A percentile compares a stretch with the other conserved stretches of the same genome.
These are phyloP conservation scores for Monotropa hypopitys DNA, from an alignment of 179 eudicot species.

Conservation along the genomic window DNA sequence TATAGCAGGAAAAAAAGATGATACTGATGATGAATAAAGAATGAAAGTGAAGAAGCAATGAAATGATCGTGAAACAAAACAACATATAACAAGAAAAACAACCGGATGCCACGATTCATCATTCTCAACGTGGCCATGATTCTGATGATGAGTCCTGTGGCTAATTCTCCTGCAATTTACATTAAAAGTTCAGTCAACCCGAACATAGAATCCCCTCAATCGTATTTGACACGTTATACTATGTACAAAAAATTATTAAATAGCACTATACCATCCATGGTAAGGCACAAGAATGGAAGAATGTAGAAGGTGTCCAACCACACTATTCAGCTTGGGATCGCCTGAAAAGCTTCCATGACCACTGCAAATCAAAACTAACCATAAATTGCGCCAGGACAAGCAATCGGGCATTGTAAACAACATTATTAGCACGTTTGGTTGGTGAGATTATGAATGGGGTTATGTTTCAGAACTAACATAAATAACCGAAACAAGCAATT, in stretches of 20 bases:
- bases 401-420: background rate
- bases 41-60: background rate
- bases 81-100: slow-evolving; percentile 1
- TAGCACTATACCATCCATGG: slow-evolving; percentile 37
- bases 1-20: background rate
- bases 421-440: background rate
- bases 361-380: slow-evolving; percentile 19
- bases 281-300: slow-evolving; percentile 41
- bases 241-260: background rate
- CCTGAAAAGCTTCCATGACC: slow-evolving; percentile 48
- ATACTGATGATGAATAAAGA: too few relatives aligned
- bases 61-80: background rate
- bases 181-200: background rate
- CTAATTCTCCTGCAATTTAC: slow-evolving; percentile 30
- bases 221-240: background rate
- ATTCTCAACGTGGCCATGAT: slow-evolving; percentile 33
- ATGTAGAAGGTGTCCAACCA: slow-evolving; percentile 47
- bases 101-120: slow-evolving; percentile 44
- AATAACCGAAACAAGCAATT: background rate
- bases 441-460: background rate
- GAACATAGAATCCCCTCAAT: background rate
- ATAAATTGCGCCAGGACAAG: background rate
- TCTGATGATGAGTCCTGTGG: slow-evolving; percentile 35
- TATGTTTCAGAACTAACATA: background rate
- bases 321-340: slow-evolving; percentile 27